phyloP scores from a whole-genome alignment of 495 filamentous ascomycete genomes.

The Xylaria venustula region DNA sequence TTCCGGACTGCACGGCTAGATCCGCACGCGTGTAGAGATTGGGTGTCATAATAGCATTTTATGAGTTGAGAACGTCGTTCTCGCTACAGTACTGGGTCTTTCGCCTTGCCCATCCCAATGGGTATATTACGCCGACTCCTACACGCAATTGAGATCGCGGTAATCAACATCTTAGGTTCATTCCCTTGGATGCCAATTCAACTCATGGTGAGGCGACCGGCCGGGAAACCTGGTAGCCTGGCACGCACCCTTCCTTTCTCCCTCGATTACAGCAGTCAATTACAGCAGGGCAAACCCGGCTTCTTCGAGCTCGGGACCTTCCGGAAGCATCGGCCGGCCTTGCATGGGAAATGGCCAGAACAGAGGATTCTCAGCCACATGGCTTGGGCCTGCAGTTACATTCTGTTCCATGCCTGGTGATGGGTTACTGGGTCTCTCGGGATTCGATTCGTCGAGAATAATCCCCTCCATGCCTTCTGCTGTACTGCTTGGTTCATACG shows the following conservation, averaged over 20 bases:
- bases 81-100: neutral
- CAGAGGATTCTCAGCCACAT: conserved; percentile 41
- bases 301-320: conserved; percentile 40
- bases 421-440: conserved; percentile 19
- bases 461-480: conserved; percentile 26
- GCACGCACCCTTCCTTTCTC: neutral
- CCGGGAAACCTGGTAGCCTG: too few species aligned
- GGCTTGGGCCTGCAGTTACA: neutral
- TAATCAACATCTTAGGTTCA: neutral
- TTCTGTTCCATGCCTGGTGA: neutral
- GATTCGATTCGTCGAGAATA: conserved; percentile 11
- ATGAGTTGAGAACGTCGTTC: neutral
- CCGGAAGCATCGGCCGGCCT: conserved; percentile 49
- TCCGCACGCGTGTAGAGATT: neutral
- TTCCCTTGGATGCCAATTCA: neutral
- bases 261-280: too few species aligned
- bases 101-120: neutral
- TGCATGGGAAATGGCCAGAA: conserved; percentile 59
- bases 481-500: conserved; percentile 1
- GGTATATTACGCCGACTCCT: conserved; percentile 9
- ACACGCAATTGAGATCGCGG: neutral
- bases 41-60: neutral
- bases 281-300: conserved; percentile 47
- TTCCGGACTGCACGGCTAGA: neutral
- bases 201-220: too few species aligned